Conservation (phyloP, 176 grass and related monocot genomes). For the Triticum aestivum region DNA sequence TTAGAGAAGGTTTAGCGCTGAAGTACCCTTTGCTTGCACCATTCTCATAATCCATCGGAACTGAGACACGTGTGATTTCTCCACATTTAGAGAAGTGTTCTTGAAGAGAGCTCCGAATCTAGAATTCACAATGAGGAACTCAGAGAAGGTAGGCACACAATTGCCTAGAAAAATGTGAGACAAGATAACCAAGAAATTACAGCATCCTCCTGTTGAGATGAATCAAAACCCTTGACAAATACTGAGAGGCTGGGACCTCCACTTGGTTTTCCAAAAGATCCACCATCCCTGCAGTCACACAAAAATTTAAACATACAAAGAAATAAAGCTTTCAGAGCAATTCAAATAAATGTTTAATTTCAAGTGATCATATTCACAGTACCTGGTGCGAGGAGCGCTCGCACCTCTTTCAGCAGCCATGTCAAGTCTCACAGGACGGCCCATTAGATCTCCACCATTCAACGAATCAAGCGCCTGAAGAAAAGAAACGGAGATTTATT, state of each 20-base stretch:
- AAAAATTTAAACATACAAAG: background rate
- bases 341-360: background rate
- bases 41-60: conserved; percentile 63
- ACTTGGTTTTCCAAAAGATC: conserved; percentile 57
- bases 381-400: conserved; percentile 68
- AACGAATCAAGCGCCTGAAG: conserved; percentile 52
- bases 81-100: conserved; percentile 74
- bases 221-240: conserved; percentile 79
- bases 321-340: background rate
- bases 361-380: background rate
- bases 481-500: background rate
- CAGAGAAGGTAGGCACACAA: background rate
- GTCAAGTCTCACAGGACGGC: conserved; percentile 68
- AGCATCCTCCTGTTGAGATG: conserved; percentile 47
- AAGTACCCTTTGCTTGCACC: conserved; percentile 66
- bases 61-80: conserved; percentile 54
- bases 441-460: conserved; percentile 52
- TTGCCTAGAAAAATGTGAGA: background rate
- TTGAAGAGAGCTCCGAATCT: conserved; percentile 65
- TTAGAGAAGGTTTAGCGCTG: background rate
- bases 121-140: background rate
- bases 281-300: conserved; percentile 42
- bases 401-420: conserved; percentile 52
- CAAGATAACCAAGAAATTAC: conserved; percentile 36
- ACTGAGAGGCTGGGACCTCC: conserved; percentile 48